Evolutionary conservation across 1,284 basidiomycete genomes (phyloP).

Genomic region (Papiliotrema laurentii): DNA sequence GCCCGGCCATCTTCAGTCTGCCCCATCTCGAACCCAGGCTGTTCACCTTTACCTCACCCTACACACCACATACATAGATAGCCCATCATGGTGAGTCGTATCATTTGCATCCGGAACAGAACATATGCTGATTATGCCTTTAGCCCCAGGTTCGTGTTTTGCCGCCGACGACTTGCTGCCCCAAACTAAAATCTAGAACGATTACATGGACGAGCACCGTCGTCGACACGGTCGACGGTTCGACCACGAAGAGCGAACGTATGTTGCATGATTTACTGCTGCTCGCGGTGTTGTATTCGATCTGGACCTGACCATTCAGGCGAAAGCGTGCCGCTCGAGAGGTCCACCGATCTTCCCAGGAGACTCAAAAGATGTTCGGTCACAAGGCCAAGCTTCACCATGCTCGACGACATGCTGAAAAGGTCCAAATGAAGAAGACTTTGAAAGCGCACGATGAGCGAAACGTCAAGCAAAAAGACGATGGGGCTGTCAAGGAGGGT

Average conservation of each 20-base stretch:
- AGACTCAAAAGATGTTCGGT: conserved; percentile 92
- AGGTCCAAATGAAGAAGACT: conserved; percentile 98
- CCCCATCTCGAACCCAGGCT: conserved; percentile 5
- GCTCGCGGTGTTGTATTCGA: background rate
- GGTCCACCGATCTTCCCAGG: conserved; percentile 79
- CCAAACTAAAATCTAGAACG: conserved; percentile 36
- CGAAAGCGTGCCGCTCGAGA: conserved; percentile 90
- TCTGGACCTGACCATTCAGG: conserved; percentile 50
- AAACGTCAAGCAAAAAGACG: conserved; percentile 90
- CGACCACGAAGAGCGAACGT: conserved; percentile 48
- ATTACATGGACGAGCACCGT: conserved; percentile 51
- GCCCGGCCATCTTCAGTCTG: background rate
- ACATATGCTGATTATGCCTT: conserved; percentile 5
- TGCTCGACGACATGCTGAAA: conserved; percentile 91
- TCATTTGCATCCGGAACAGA: background rate
- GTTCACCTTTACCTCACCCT: conserved; percentile 1
- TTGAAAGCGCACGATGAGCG: conserved; percentile 98
- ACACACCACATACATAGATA: background rate
- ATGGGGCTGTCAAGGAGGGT: conserved; percentile 73
- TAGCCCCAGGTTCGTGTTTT: conserved; percentile 41
- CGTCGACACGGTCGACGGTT: conserved; percentile 48
- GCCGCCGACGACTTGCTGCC: background rate
- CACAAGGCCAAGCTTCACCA: conserved; percentile 97
- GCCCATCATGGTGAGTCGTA: conserved; percentile 16
- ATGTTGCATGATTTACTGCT: no score